Conservation (phyloP, 2,329 filamentous ascomycete genomes). For the Tolypocladium album region DNA sequence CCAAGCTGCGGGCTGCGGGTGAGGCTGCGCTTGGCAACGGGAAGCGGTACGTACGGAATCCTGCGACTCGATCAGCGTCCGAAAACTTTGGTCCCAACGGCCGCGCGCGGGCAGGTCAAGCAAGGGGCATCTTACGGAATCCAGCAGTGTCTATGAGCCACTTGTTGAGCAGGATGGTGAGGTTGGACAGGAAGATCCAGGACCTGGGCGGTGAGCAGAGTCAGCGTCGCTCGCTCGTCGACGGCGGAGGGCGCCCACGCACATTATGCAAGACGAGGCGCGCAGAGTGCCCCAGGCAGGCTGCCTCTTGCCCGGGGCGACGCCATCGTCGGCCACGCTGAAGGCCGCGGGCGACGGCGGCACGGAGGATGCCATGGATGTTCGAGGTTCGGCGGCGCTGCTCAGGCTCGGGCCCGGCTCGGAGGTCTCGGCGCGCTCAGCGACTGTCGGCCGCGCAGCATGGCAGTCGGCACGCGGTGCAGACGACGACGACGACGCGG, state of each 20-base stretch:
- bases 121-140: constrained; percentile 48
- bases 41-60: constrained; percentile 10
- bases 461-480: background rate
- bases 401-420: background rate
- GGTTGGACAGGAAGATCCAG: constrained; percentile 80
- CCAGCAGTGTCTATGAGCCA: constrained; percentile 67
- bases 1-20: background rate
- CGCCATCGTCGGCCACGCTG: constrained; percentile 15
- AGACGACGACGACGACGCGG: background rate
- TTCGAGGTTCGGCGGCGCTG: background rate
- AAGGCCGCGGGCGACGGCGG: background rate
- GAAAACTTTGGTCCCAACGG: too few relatives aligned
- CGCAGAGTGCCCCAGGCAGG: constrained; percentile 13
- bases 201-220: constrained; percentile 25
- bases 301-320: constrained; percentile 1
- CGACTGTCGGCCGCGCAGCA: background rate
- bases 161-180: constrained; percentile 88
- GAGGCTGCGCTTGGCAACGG: background rate
- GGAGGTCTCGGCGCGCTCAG: background rate
- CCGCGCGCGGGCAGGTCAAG: too few relatives aligned
- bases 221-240: background rate
- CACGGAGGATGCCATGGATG: background rate
- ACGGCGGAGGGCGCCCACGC: constrained; percentile 2
- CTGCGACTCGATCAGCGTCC: constrained; percentile 2
- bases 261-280: constrained; percentile 22